phyloP scores from a whole-genome alignment of 2,329 filamentous ascomycete species.

The Ophiostoma ips region DNA sequence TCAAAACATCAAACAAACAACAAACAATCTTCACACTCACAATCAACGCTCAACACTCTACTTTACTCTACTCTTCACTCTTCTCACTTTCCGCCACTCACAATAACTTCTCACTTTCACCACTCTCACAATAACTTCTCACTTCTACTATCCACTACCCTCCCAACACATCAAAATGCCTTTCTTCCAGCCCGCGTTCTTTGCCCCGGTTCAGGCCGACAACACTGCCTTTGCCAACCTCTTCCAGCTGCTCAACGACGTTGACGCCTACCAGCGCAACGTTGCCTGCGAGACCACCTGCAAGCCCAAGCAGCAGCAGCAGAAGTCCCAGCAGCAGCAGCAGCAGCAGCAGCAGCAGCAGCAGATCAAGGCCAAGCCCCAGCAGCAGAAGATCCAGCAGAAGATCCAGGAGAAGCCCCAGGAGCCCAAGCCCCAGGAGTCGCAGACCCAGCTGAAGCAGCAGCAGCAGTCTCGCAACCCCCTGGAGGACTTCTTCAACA shows the following conservation, averaged over 20 bases:
- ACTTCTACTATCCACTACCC: too few species aligned
- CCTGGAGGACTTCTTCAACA: not conserved
- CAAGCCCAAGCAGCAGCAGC: slow-evolving; percentile 7
- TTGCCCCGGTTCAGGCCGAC: slow-evolving; percentile 14
- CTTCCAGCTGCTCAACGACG: slow-evolving; percentile 49
- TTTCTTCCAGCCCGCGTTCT: slow-evolving; percentile 40
- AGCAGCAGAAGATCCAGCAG: slow-evolving; percentile 11
- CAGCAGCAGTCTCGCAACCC: not conserved
- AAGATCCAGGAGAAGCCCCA: not conserved
- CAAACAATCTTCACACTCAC: not conserved
- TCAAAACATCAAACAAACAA: not conserved
- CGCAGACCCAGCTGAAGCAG: not conserved
- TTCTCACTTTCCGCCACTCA: too few species aligned
- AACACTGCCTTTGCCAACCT: slow-evolving; percentile 23
- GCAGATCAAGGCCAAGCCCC: not conserved
- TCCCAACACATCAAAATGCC: slow-evolving; percentile 35
- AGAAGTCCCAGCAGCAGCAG: not conserved
- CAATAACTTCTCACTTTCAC: slow-evolving; percentile 11
- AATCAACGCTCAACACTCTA: not conserved
- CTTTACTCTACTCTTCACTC: not conserved
- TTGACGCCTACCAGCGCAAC: slow-evolving; percentile 40
- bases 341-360: not conserved
- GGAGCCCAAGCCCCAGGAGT: not conserved
- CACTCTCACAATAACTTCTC: slow-evolving; percentile 9
- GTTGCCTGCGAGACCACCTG: slow-evolving; percentile 5